These are phyloP conservation scores for Brassica carinata DNA, from an alignment of 345 rosid genomes.

Conservation along the genomic window DNA sequence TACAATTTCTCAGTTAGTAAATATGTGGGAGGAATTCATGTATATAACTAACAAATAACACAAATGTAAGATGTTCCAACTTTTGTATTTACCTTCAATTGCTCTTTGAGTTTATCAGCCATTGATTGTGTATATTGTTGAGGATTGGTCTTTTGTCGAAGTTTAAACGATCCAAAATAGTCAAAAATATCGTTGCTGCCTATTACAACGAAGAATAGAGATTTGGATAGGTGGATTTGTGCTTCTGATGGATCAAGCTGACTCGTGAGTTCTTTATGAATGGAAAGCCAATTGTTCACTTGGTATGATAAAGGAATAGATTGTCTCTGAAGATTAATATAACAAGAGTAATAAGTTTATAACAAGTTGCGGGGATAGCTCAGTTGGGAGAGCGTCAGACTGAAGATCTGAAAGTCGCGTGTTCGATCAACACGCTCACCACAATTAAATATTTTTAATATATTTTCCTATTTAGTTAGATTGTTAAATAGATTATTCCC, in stretches of 20 bases:
- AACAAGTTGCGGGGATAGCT: constrained; percentile 6
- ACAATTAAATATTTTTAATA: constrained; percentile 32
- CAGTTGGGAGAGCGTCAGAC: constrained; percentile 90
- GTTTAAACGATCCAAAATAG: constrained; percentile 48
- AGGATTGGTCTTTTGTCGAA: constrained; percentile 41
- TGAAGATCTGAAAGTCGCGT: constrained; percentile 98
- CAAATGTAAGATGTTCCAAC: neutral
- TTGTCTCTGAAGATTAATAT: constrained; percentile 36
- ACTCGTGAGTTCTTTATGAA: constrained; percentile 19
- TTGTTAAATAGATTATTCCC: neutral
- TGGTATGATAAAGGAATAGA: constrained; percentile 54
- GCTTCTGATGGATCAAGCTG: constrained; percentile 43
- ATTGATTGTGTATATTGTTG: constrained; percentile 49
- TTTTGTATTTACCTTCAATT: constrained; percentile 56
- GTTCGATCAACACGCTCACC: constrained; percentile 97
- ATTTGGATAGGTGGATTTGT: constrained; percentile 48
- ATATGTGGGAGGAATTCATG: neutral
- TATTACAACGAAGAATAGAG: constrained; percentile 52
- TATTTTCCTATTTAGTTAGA: neutral
- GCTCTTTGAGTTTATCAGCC: constrained; percentile 55
- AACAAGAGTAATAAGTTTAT: neutral
- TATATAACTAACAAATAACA: neutral
- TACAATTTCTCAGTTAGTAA: neutral
- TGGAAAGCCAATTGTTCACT: constrained; percentile 46
- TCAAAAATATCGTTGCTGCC: constrained; percentile 74